A percentile compares a stretch with the other conserved stretches of the same genome.
phyloP scores from a whole-genome alignment of 2,329 filamentous ascomycete species.

The Fulvia fulva region DNA sequence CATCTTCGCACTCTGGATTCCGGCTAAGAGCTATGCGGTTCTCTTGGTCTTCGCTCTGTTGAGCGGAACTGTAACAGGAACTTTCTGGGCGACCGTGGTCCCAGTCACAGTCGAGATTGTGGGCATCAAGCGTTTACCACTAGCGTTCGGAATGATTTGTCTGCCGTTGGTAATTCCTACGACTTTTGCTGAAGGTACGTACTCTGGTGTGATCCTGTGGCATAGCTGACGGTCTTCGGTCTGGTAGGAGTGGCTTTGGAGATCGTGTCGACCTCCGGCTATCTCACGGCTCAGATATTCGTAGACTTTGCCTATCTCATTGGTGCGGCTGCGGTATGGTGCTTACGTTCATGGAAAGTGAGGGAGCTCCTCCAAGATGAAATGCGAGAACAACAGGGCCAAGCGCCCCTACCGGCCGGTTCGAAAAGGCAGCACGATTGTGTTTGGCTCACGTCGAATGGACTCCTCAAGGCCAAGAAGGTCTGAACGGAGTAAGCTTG shows the following conservation, averaged over 20 bases:
- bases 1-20: slow-evolving; percentile 68
- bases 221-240: too few species aligned
- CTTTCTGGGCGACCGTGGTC: slow-evolving; percentile 61
- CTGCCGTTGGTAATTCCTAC: slow-evolving; percentile 65
- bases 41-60: slow-evolving; percentile 68
- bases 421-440: not conserved
- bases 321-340: slow-evolving; percentile 48
- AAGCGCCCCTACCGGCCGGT: not conserved
- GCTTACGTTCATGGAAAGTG: slow-evolving; percentile 58
- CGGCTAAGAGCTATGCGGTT: slow-evolving; percentile 63
- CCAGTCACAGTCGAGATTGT: slow-evolving; percentile 72
- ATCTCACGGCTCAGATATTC: slow-evolving; percentile 55
- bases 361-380: slow-evolving; percentile 40
- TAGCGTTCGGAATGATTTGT: slow-evolving; percentile 68
- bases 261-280: slow-evolving; percentile 42
- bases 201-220: too few species aligned
- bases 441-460: not conserved
- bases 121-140: slow-evolving; percentile 64
- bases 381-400: slow-evolving; percentile 1
- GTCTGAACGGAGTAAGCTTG: not conserved
- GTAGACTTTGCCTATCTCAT: slow-evolving; percentile 56
- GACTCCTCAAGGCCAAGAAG: not conserved
- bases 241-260: slow-evolving; percentile 55
- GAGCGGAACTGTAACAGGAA: slow-evolving; percentile 63
- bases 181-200: slow-evolving; percentile 60